These are phyloP conservation scores for Trypanosoma conorhini DNA, from an alignment of 208 protist species.

Conservation along the genomic window DNA sequence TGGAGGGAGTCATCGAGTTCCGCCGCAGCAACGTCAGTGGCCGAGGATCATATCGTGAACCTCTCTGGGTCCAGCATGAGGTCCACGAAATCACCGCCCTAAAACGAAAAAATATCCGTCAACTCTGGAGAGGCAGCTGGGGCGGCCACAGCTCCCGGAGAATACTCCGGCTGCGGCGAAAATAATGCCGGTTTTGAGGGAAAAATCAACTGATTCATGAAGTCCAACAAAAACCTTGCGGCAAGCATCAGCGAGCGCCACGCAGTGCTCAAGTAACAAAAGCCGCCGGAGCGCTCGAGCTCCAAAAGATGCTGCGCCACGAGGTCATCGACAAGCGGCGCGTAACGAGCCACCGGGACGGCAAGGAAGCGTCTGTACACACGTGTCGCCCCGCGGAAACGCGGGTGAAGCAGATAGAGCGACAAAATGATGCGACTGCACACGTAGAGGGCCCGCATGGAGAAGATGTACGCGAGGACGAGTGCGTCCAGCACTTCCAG, in stretches of 20 bases:
- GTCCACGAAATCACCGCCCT: neutral
- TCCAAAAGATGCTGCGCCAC: constrained; percentile 53
- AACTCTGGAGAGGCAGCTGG: neutral
- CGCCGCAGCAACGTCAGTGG: neutral
- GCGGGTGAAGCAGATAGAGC: constrained; percentile 65
- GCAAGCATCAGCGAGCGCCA: constrained; percentile 33
- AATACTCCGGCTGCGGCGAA: too few species aligned
- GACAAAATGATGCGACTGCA: constrained; percentile 53
- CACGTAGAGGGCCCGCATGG: constrained; percentile 54
- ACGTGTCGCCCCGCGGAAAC: constrained; percentile 50
- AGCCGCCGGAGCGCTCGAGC: constrained; percentile 49
- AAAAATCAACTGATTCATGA: constrained; percentile 35
- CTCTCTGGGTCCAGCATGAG: neutral
- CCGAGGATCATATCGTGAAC: neutral
- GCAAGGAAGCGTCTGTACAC: constrained; percentile 59
- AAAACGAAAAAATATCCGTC: neutral
- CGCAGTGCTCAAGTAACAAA: constrained; percentile 39
- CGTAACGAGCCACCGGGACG: constrained; percentile 46
- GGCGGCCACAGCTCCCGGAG: neutral
- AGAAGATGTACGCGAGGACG: constrained; percentile 63
- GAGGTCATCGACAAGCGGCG: constrained; percentile 47
- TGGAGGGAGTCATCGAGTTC: neutral
- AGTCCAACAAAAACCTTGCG: constrained; percentile 28
- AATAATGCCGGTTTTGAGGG: neutral
- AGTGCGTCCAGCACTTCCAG: constrained; percentile 54